These are phyloP conservation scores for Aspergillus tamarii DNA, from an alignment of 2,329 filamentous ascomycete genomes.

Conservation along the genomic window DNA sequence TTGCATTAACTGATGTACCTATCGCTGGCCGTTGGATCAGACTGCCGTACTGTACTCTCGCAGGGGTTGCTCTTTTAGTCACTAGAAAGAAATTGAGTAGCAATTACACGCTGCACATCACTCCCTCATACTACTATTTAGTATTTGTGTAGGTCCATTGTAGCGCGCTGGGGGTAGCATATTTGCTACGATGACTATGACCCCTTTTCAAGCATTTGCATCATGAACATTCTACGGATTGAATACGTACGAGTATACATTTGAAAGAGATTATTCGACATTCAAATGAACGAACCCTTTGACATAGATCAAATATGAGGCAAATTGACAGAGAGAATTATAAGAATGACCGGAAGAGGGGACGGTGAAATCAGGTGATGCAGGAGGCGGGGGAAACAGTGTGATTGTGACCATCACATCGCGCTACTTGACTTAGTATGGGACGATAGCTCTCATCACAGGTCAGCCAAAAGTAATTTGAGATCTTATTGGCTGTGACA, in stretches of 20 bases:
- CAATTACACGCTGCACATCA: background rate
- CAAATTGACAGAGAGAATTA: background rate
- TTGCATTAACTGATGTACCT: background rate
- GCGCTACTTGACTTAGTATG: background rate
- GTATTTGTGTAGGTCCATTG: too few species aligned
- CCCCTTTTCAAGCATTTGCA: too few species aligned
- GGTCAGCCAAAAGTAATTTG: background rate
- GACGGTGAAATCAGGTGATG: background rate
- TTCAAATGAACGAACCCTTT: too few species aligned
- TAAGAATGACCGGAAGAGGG: background rate
- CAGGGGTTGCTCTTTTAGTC: background rate
- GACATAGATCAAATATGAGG: background rate
- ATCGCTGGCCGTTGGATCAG: background rate
- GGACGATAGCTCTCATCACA: background rate
- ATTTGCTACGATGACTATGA: too few species aligned
- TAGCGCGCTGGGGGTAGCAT: too few species aligned
- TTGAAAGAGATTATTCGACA: too few species aligned
- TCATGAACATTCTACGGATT: too few species aligned
- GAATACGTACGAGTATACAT: background rate
- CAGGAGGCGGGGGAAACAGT: background rate
- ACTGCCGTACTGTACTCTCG: background rate
- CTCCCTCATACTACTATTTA: background rate
- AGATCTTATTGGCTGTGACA: background rate
- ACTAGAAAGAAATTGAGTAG: background rate
- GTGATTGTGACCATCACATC: constrained; percentile 8